Base-by-base conservation (phyloP, 305 asterid genomes). In the Fraxinus sp. region DNA sequence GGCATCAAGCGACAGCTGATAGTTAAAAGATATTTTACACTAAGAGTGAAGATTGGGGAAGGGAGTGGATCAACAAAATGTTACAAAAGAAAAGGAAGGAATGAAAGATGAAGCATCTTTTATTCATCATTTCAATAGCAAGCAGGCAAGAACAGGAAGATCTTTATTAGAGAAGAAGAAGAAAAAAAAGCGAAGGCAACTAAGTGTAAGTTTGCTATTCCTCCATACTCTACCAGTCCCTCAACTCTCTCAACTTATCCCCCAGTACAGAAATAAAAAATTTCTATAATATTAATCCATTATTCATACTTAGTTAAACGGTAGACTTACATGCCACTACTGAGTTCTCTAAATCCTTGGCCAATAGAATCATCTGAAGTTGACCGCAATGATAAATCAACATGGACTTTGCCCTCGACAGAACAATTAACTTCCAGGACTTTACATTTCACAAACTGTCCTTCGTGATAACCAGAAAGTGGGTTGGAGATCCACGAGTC, bases 401-500 rank as follows among this genome's bases (percentile, higher is more conserved):
- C 83, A 80, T 93, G 97, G 77, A 90, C 82, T 18, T 86, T 88
- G 77, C 97, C 95, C 79, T 80, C 84, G 26, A 57, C 72, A 78
- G 93, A 89, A 79, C 75, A 86, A 85, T 84, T 83, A 41, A 93
- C 85, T 81, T 88, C 98, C 80, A 93, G 85, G 78, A 94, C 92
- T 88, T 90, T 89, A 89, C 99, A 96, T 85, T 93, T 94, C 78
- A 96, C 97, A 81, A 92, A 90, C 82, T 93, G 92, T 39, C 97
- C 98, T 82, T 90, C 94, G 7, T 84, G 93, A 88, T 93, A 96
- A 80, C 91, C 92, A 85, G 90, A 84, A 77, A 96, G 90, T 32
- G 99, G 99, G 83, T 94, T 86, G 68, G 93, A 62, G 77, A 86
- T 92, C 93, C 95, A 91, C 8, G 88, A 75, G 73, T 91, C 90